A percentile compares a stretch with the other conserved stretches of the same genome.
Conservation (phyloP, 768 basidiomycete genomes). For the Auriscalpium orientale region DNA sequence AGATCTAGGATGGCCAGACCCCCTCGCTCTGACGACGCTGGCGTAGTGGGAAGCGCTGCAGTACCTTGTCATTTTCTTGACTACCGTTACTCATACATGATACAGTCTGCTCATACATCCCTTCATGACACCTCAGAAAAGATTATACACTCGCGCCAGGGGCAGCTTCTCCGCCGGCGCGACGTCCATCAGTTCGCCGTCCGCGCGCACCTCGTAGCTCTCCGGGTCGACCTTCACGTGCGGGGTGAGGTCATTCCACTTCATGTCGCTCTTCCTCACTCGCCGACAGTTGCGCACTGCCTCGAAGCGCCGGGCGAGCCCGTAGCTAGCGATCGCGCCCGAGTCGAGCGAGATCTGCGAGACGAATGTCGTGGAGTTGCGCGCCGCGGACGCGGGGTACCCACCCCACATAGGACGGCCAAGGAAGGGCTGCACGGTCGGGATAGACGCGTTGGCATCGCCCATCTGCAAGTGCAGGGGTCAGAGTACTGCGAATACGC, state of each 20-base stretch:
- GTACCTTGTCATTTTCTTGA: too few relatives aligned
- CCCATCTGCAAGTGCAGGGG: constrained; percentile 59
- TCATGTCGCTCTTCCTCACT: constrained; percentile 86
- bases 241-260: constrained; percentile 81
- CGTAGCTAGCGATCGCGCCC: constrained; percentile 57
- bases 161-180: constrained; percentile 65
- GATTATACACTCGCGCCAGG: constrained; percentile 65
- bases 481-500: constrained; percentile 1
- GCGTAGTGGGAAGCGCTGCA: too few relatives aligned
- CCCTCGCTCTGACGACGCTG: too few relatives aligned
- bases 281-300: constrained; percentile 71
- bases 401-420: constrained; percentile 93
- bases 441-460: constrained; percentile 94
- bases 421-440: constrained; percentile 85
- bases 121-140: constrained; percentile 46
- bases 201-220: constrained; percentile 78
- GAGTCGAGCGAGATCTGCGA: constrained; percentile 59
- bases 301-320: constrained; percentile 61
- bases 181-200: constrained; percentile 71
- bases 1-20: too few relatives aligned
- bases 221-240: constrained; percentile 89
- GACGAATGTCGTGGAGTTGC: constrained; percentile 83
- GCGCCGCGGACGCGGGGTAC: constrained; percentile 66
- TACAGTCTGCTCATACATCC: too few relatives aligned
- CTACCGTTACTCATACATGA: too few relatives aligned